Evolutionary conservation across 2,329 filamentous ascomycete species (phyloP), one percentile per base, ranked within the genome.

Genomic region (Verticillium isaacii): DNA sequence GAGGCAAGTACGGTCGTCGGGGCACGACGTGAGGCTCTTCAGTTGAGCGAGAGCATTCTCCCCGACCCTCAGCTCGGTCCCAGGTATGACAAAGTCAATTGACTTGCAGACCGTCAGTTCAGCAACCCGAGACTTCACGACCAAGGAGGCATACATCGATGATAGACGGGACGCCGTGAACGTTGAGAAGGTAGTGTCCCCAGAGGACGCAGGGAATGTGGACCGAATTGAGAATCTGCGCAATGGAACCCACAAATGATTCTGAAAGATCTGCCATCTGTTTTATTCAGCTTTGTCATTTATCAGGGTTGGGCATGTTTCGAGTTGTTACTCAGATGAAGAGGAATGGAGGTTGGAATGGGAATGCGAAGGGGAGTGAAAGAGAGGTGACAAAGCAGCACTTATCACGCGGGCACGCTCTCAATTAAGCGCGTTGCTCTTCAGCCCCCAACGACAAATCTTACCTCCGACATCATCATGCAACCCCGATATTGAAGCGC

Each of bases 91-190:
- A 45, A 45, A 45, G 39, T 45, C 39, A 45, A 45, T 45, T 19
- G 39, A 45, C 39, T 45, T 7, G 39, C 9, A 17, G 9, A 1
- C 3, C n/a, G 17, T 23, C n/a, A 45, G 39, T 19, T 19, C 1
- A 19, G 17, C 14, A 45, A 17, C 39, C n/a, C 66, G 11, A n/a
- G 45, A 19, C 41, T 59, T 14, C 60, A 56, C 25, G 39, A 50
- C 52, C 32, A 34, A 55, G 23, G 41, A 45, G 14, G 59, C 63
- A 60, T 61, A 63, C 67, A n/a, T 55, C 60, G 54, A 70, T 57
- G 57, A 69, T 64, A 29, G 68, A 66, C 36, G 65, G 66, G 55
- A 70, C 61, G 25, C 68, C 66, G 39, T 70, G 67, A 36, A 68
- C 56, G 23, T 41, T 61, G 50, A 69, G 67, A 32, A 68, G 61